These are phyloP conservation scores for Amniculicola lignicola DNA, from an alignment of 495 filamentous ascomycete genomes.

Conservation along the genomic window DNA sequence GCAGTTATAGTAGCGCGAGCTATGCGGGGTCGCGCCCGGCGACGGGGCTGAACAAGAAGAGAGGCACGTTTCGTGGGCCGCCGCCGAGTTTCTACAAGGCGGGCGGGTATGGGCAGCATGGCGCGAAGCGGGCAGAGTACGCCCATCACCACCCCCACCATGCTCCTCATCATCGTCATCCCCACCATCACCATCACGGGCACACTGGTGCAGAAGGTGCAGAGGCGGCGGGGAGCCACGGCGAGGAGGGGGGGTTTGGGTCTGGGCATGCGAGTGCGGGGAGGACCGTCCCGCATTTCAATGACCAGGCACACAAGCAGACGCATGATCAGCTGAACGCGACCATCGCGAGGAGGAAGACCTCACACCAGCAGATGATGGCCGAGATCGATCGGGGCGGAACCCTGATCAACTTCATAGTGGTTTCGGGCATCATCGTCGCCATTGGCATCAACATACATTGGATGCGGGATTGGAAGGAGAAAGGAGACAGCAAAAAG, in stretches of 20 bases:
- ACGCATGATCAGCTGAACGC: constrained; percentile 57
- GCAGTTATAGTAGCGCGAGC: constrained; percentile 16
- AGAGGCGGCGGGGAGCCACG: constrained; percentile 15
- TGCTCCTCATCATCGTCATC: not conserved
- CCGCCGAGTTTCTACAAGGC: constrained; percentile 83
- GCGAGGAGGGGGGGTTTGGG: constrained; percentile 40
- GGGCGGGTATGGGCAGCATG: constrained; percentile 65
- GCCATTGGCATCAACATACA: constrained; percentile 10
- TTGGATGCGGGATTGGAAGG: constrained; percentile 1
- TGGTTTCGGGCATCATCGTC: constrained; percentile 33
- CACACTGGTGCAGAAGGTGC: not conserved
- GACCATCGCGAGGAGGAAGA: constrained; percentile 46
- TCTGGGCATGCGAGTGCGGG: constrained; percentile 43
- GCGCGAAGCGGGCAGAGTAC: constrained; percentile 45
- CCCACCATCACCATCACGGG: not conserved
- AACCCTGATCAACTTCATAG: constrained; percentile 48
- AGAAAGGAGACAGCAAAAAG: not conserved
- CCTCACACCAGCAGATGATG: constrained; percentile 20
- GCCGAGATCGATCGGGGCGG: constrained; percentile 38
- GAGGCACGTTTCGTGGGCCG: constrained; percentile 73
- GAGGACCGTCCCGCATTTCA: constrained; percentile 61
- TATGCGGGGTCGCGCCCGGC: constrained; percentile 38
- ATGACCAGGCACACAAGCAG: constrained; percentile 64
- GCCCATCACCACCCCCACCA: not conserved
- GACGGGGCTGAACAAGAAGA: constrained; percentile 73